Conservation (phyloP, 2,329 filamentous ascomycete species). For the Aspergillus oerlinghausenensis region DNA sequence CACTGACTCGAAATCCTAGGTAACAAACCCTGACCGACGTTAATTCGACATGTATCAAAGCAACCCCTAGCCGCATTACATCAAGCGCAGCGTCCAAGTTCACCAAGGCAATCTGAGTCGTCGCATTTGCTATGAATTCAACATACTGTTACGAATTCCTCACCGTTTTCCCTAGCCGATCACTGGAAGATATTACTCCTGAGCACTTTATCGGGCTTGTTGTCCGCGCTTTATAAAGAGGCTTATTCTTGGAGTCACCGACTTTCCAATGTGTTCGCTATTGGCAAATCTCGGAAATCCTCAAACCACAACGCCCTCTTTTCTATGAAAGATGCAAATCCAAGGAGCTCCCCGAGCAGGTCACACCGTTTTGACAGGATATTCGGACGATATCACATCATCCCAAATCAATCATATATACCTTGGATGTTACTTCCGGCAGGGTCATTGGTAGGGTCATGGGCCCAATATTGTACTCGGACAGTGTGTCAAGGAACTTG, state of each 20-base stretch:
- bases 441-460: conserved; percentile 1
- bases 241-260: neutral
- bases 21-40: conserved; percentile 31
- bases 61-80: neutral
- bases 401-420: neutral
- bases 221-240: neutral
- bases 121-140: neutral
- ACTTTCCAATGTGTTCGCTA: neutral
- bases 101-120: neutral
- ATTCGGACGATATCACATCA: too few relatives aligned
- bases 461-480: neutral
- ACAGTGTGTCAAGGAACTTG: conserved; percentile 10
- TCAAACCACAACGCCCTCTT: neutral
- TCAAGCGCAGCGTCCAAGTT: neutral
- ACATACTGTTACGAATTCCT: neutral
- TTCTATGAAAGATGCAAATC: neutral
- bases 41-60: conserved; percentile 10
- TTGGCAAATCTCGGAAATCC: neutral
- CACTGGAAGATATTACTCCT: neutral
- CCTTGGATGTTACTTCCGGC: neutral
- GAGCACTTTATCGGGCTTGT: neutral
- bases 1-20: conserved; percentile 14
- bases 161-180: neutral
- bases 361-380: neutral
- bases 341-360: neutral